These are phyloP conservation scores for Macrolepiota fuliginosa DNA, from an alignment of 768 basidiomycete species.

Conservation along the genomic window DNA sequence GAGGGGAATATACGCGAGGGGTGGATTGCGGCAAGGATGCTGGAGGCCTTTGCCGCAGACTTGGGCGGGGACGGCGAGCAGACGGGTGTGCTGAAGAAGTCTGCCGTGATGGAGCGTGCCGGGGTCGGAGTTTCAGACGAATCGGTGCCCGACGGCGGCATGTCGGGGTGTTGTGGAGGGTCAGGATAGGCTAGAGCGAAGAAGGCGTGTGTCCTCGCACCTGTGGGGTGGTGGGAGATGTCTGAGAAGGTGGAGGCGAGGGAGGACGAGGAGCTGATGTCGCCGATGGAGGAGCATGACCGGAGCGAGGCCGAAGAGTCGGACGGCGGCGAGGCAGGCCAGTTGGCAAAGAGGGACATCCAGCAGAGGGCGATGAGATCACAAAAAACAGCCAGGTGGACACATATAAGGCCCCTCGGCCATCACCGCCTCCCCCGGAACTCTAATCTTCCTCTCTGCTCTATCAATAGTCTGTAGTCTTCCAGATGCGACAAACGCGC, in stretches of 20 bases:
- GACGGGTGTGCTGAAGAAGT: conserved; percentile 28
- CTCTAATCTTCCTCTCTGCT: not conserved
- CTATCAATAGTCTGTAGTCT: no score
- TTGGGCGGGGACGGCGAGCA: conserved; percentile 21
- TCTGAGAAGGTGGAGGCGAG: conserved; percentile 40
- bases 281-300: not conserved
- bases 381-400: not conserved
- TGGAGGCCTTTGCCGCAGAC: conserved; percentile 9
- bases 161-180: conserved; percentile 26
- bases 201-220: conserved; percentile 44
- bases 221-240: conserved; percentile 17
- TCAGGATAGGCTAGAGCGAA: conserved; percentile 35
- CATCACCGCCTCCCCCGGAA: not conserved
- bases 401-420: not conserved
- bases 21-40: conserved; percentile 18
- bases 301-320: conserved; percentile 3
- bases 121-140: conserved; percentile 14
- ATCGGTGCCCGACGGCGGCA: conserved; percentile 25
- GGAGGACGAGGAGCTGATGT: conserved; percentile 25
- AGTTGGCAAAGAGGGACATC: not conserved
- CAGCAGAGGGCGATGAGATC: not conserved
- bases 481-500: no score
- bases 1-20: conserved; percentile 39
- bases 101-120: conserved; percentile 24
- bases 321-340: conserved; percentile 7